Conservation (phyloP, 495 filamentous ascomycete species). For the Tuber magnatum region DNA sequence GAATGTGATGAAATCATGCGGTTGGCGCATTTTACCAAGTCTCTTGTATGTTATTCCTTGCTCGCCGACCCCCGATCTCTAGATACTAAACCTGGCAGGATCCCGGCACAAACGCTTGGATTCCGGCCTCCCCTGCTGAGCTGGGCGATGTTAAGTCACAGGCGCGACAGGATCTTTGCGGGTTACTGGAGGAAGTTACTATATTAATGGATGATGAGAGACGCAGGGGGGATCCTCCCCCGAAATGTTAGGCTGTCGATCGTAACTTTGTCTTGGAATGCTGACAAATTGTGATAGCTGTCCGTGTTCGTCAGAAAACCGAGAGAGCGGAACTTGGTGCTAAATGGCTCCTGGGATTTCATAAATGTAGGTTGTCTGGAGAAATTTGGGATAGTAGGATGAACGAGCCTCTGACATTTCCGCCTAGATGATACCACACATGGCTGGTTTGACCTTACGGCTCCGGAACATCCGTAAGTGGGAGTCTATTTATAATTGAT, state of each 20-base stretch:
- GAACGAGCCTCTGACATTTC: background rate
- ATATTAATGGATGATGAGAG: slow-evolving; percentile 36
- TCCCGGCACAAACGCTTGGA: slow-evolving; percentile 24
- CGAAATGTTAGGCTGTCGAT: slow-evolving; percentile 14
- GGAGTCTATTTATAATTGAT: background rate
- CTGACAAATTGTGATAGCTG: slow-evolving; percentile 13
- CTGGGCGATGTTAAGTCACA: slow-evolving; percentile 18
- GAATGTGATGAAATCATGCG: slow-evolving; percentile 30
- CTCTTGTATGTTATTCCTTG: background rate
- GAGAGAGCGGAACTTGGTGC: slow-evolving; percentile 27
- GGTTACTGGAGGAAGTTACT: slow-evolving; percentile 36
- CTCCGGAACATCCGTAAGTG: slow-evolving; percentile 37
- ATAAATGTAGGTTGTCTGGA: slow-evolving; percentile 10
- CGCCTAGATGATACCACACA: slow-evolving; percentile 21
- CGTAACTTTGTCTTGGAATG: slow-evolving; percentile 1
- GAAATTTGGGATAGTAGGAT: background rate
- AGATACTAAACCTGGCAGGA: background rate
- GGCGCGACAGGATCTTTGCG: slow-evolving; percentile 18
- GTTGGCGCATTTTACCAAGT: slow-evolving; percentile 22
- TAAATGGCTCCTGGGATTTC: slow-evolving; percentile 11
- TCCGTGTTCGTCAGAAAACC: slow-evolving; percentile 22
- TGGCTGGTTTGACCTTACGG: slow-evolving; percentile 27
- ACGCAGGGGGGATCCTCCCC: slow-evolving; percentile 5
- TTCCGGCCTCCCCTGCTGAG: slow-evolving; percentile 16
- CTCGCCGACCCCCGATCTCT: background rate